Conservation (phyloP, 768 basidiomycete genomes). For the Plicaturopsis crispa region DNA sequence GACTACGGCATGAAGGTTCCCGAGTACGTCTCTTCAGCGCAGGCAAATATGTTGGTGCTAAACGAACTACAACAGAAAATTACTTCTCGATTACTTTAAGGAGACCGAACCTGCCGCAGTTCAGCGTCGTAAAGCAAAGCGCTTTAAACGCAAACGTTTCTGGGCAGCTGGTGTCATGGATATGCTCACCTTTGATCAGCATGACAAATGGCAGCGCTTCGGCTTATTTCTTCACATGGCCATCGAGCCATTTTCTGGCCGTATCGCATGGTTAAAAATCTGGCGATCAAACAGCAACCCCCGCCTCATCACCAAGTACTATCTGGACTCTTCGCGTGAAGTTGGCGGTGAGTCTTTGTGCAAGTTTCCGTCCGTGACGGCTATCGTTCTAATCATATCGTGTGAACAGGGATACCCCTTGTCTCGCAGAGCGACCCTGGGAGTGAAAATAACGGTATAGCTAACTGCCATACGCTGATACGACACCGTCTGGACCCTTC, state of each 20-base stretch:
- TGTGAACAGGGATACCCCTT: slow-evolving; percentile 25
- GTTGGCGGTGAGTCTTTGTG: slow-evolving; percentile 11
- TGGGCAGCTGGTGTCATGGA: slow-evolving; percentile 36
- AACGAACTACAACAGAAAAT: not conserved
- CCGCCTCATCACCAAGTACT: slow-evolving; percentile 24
- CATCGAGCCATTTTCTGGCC: slow-evolving; percentile 27
- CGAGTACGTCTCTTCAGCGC: slow-evolving; percentile 8
- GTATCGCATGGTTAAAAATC: slow-evolving; percentile 26
- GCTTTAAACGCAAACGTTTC: slow-evolving; percentile 22
- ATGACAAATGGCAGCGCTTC: slow-evolving; percentile 38
- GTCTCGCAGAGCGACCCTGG: slow-evolving; percentile 38
- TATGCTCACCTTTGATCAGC: slow-evolving; percentile 29
- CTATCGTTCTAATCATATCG: slow-evolving; percentile 3
- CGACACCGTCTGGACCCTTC: slow-evolving; percentile 32
- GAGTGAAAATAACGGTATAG: slow-evolving; percentile 34
- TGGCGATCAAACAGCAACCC: slow-evolving; percentile 37
- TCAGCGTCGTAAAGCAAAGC: slow-evolving; percentile 4
- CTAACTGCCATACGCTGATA: slow-evolving; percentile 32
- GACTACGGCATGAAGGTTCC: slow-evolving; percentile 17
- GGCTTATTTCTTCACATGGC: slow-evolving; percentile 27
- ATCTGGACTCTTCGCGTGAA: slow-evolving; percentile 19
- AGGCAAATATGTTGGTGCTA: not conserved
- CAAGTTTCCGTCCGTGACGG: slow-evolving; percentile 3
- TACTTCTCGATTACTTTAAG: not conserved
- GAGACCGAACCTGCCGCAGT: slow-evolving; percentile 16